Percentiles rank a stretch among this genome's conserved stretches.
phyloP scores from a whole-genome alignment of 768 basidiomycete genomes.

The Auricularia sp. region DNA sequence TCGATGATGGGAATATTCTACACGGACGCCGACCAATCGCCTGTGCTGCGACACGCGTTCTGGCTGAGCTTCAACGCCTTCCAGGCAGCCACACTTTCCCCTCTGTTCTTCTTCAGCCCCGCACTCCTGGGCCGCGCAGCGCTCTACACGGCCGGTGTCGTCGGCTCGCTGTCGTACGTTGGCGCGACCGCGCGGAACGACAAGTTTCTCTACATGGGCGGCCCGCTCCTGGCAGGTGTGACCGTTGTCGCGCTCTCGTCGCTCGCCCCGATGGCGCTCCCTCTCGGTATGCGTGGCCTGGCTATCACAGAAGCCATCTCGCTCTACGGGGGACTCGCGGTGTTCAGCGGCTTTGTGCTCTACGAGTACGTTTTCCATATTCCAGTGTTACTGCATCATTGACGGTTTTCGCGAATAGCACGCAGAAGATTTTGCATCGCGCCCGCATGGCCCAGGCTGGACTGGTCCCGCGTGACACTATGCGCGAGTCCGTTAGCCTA shows the following conservation, averaged over 20 bases:
- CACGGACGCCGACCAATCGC: slow-evolving; percentile 64
- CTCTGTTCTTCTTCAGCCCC: slow-evolving; percentile 81
- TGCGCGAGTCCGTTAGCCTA: slow-evolving; percentile 67
- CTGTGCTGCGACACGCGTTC: slow-evolving; percentile 63
- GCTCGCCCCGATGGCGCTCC: slow-evolving; percentile 84
- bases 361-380: slow-evolving; percentile 48
- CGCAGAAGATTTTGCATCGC: slow-evolving; percentile 74
- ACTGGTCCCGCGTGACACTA: slow-evolving; percentile 54
- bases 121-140: slow-evolving; percentile 80
- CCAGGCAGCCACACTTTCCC: slow-evolving; percentile 79
- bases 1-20: slow-evolving; percentile 76
- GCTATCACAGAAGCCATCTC: slow-evolving; percentile 68
- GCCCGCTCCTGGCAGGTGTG: slow-evolving; percentile 79
- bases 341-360: slow-evolving; percentile 79
- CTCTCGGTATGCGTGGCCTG: slow-evolving; percentile 66
- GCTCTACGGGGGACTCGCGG: slow-evolving; percentile 80
- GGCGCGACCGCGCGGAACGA: slow-evolving; percentile 83
- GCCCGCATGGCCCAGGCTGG: slow-evolving; percentile 67
- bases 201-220: slow-evolving; percentile 77
- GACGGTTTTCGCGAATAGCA: slow-evolving; percentile 31
- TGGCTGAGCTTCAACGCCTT: slow-evolving; percentile 84
- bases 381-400: neutral
- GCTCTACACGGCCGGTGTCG: slow-evolving; percentile 76
- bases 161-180: slow-evolving; percentile 78
- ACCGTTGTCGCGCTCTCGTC: slow-evolving; percentile 79